Evolutionary conservation across 2,329 filamentous ascomycete genomes (phyloP), one percentile per base, ranked within the genome.

Genomic region (Blastomyces gilchristii): DNA sequence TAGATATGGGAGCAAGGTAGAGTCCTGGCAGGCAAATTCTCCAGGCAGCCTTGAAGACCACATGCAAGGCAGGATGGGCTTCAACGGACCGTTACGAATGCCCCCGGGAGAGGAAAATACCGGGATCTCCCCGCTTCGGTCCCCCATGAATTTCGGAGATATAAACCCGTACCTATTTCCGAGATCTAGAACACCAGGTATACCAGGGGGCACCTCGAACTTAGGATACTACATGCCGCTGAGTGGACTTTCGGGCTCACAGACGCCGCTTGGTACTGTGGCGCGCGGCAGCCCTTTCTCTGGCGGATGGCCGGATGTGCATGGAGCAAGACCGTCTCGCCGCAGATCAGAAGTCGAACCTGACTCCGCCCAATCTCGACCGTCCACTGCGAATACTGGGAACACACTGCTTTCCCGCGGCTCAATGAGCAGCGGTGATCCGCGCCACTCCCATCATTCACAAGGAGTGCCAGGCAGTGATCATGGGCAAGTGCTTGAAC

Each of bases 121-220:
- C 2, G 69, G 71, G 43, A 69, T 72, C n/a, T 71, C 72, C 14
- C 68, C 71, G 3, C 67, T 77, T 37, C 72, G 74, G 25, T 75
- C 74, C 43, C 71, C 73, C 25, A 71, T 74, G 31, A 69, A 69
- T n/a, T 60, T 75, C 16, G 70, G 72, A 14, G 76, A 78, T 62
- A 70, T 76, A 50, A 77, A 74, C 50, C 71, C 72, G 4, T 73
- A 75, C 34, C 77, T 79, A 61, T 75, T 79, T 50, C 75, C 77
- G 54, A 74, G 79, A 62, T 72, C 78, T 41, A 74, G 75, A 58
- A 80, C 79, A 1, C 79, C 79, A 2, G 78, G 76, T 14, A 79
- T 80, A 28, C 78, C 78, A 6, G 78, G 77, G 45, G 78, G 78
- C 6, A 81, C 78, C 3, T 80, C 79, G n/a, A 80, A 79, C 61